phyloP scores from a whole-genome alignment of 345 rosid species.

The Mallotus nudiflorus region DNA sequence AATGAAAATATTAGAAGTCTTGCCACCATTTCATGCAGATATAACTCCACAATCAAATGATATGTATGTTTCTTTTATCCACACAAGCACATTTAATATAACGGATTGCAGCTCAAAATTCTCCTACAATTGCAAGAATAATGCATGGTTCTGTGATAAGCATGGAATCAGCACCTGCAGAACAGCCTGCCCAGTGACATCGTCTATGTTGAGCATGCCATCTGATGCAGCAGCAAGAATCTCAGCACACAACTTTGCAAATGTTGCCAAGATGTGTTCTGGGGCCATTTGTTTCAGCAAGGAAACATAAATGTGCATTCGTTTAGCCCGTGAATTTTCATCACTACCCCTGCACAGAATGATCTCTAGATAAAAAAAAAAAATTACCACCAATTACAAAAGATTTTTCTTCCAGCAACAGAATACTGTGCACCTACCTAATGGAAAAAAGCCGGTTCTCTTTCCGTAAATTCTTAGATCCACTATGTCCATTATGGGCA shows the following conservation, averaged over 20 bases:
- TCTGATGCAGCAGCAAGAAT: conserved; percentile 93
- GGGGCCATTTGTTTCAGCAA: conserved; percentile 97
- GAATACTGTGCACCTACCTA: conserved; percentile 41
- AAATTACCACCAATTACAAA: conserved; percentile 12
- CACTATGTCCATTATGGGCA: conserved; percentile 55
- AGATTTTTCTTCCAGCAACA: conserved; percentile 8
- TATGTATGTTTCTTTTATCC: not conserved
- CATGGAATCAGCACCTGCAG: conserved; percentile 56
- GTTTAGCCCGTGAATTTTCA: conserved; percentile 68
- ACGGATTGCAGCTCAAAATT: not conserved
- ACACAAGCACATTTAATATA: not conserved
- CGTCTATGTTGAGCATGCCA: conserved; percentile 76
- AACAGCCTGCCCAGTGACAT: conserved; percentile 75
- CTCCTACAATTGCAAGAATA: no score
- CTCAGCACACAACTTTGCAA: conserved; percentile 94
- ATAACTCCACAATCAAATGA: not conserved
- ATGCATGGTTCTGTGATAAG: not conserved
- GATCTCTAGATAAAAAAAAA: conserved; percentile 15
- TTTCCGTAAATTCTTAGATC: conserved; percentile 50
- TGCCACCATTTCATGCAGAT: not conserved
- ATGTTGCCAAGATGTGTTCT: conserved; percentile 88
- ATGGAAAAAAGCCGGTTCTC: conserved; percentile 65
- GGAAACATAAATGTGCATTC: conserved; percentile 78
- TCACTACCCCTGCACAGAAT: conserved; percentile 66
- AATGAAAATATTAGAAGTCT: not conserved